Evolutionary conservation across 2,329 filamentous ascomycete genomes (phyloP).

Genomic region (Stachybotrys chartarum): DNA sequence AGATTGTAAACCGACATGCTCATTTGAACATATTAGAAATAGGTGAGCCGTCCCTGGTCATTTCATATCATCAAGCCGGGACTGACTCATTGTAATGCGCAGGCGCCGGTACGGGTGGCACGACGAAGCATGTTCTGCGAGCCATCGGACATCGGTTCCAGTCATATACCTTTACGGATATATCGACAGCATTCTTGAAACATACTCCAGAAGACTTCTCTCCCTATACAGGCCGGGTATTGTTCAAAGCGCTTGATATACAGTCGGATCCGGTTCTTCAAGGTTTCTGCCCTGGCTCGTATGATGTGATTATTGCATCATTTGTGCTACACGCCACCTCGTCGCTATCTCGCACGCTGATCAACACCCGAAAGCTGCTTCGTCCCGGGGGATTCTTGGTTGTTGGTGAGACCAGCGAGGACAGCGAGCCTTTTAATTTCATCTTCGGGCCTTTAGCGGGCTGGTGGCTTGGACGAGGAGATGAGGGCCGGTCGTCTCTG

Average conservation of each 20-base stretch:
- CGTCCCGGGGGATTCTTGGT: constrained; percentile 7
- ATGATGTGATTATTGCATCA: constrained; percentile 4
- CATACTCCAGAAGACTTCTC: constrained; percentile 1
- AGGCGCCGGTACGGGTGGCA: constrained; percentile 5
- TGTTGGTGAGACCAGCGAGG: constrained; percentile 3
- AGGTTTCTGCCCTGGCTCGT: constrained; percentile 2
- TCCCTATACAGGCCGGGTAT: not conserved
- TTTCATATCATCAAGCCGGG: not conserved
- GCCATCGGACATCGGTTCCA: constrained; percentile 3
- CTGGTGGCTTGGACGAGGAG: not conserved
- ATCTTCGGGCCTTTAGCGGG: constrained; percentile 3
- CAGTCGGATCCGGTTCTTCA: constrained; percentile 3
- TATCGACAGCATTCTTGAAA: constrained; percentile 4
- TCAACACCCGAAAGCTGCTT: constrained; percentile 5
- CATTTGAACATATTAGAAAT: constrained; percentile 7
- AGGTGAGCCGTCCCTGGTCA: not conserved
- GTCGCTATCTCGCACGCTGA: constrained; percentile 1
- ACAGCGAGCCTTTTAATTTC: constrained; percentile 3
- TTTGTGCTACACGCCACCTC: not conserved
- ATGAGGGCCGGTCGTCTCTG: not conserved
- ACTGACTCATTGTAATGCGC: not conserved
- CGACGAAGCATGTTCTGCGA: constrained; percentile 3
- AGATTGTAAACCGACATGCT: constrained; percentile 6
- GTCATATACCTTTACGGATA: constrained; percentile 5
- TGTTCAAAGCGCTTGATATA: constrained; percentile 1